Evolutionary conservation across 1,139 yeast species (phyloP), one percentile per base, ranked within the genome.

Genomic region (Scheffersomyces segobiensis): DNA sequence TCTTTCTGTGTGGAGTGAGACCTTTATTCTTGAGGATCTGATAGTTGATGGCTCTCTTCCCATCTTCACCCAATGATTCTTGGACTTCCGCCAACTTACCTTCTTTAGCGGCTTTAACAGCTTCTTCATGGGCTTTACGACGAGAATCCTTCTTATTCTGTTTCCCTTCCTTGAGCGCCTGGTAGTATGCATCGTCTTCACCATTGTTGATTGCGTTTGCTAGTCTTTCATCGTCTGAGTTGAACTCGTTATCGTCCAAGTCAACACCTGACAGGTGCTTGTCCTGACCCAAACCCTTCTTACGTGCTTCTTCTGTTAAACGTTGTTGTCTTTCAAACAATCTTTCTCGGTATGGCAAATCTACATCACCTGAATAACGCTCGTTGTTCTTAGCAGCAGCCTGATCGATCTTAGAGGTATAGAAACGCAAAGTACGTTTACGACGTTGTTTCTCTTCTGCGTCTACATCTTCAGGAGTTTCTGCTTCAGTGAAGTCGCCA

Each of bases 21-120:
- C 99, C 99, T 80, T 91, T 93, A 76, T 93, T 93, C 82, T 93
- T 93, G 78, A 91, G 83, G 63, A 93, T 93, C 78, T 93, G 98
- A 78, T 88, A 95, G 72, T 90, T 93, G 71, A 95, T 84, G 2
- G 98, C 98, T 72, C 99, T 89, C 81, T 95, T 95, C 57, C 97
- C 98, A 66, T 88, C 87, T 46, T 83, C 88, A 56, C 87, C 97
- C 50, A 86, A 68, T 42, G 74, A 70, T 65, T 91, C 97, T 61
- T 86, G 85, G 57, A 87, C 73, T 66, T 89, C 96, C 8, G 86
- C 88, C 64, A 92, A 77, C 65, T 87, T 89, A 54, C 98, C 98
- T 63, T 90, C 93, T 69, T 87, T 88, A 26, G 96, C 93, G 1
- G 98, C 98, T 61, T 80, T 79, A 20, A 86, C 84, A 0, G 97